These are phyloP conservation scores for Penicillium chermesinum DNA, from an alignment of 495 filamentous ascomycete genomes.

Conservation along the genomic window DNA sequence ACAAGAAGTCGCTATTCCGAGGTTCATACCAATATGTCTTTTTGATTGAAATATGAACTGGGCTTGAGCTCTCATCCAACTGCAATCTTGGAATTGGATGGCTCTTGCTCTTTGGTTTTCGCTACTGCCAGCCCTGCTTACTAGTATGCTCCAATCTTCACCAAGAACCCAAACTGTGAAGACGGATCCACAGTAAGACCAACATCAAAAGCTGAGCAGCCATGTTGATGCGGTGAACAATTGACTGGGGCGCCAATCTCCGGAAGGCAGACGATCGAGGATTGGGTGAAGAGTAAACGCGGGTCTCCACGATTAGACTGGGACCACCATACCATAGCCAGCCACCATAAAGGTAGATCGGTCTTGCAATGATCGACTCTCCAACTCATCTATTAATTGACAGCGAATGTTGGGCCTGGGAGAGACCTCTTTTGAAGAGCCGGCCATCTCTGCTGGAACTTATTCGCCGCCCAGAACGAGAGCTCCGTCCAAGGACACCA, in stretches of 20 bases:
- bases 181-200: not conserved
- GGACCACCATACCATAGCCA: too few relatives aligned
- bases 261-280: conserved; percentile 4
- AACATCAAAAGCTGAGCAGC: not conserved
- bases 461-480: conserved; percentile 41
- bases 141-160: too few relatives aligned
- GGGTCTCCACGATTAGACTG: conserved; percentile 17
- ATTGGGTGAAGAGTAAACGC: conserved; percentile 17
- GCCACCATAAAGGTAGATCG: not conserved
- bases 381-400: not conserved
- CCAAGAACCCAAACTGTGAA: too few relatives aligned
- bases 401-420: conserved; percentile 55
- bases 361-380: not conserved
- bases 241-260: conserved; percentile 13
- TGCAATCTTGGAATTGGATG: too few relatives aligned
- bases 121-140: too few relatives aligned
- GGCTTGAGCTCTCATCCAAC: too few relatives aligned
- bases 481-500: conserved; percentile 17
- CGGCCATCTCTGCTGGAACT: conserved; percentile 71
- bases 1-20: too few relatives aligned
- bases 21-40: too few relatives aligned
- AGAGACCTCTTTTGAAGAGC: conserved; percentile 56
- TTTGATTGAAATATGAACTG: too few relatives aligned
- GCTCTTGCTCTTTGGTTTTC: too few relatives aligned
- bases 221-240: not conserved